Evolutionary conservation across 140 eudicot species (phyloP).

Genomic region (Ambrosia hybrid): DNA sequence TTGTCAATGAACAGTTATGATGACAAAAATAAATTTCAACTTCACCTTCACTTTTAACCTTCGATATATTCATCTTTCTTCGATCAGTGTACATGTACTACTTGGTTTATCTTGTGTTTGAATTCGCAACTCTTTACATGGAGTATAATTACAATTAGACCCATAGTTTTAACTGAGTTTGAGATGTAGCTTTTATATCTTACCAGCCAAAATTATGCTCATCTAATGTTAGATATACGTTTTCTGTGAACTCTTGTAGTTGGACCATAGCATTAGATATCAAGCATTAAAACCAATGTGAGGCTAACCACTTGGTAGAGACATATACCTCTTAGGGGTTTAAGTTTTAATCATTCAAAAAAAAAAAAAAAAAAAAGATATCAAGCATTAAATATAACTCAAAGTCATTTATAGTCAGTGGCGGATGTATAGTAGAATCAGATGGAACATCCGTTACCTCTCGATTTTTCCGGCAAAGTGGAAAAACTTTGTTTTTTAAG

Average conservation of each 20-base stretch:
- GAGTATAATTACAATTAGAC: background rate
- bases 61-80: background rate
- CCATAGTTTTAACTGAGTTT: background rate
- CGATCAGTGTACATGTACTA: slow-evolving; percentile 1
- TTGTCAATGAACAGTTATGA: slow-evolving; percentile 35
- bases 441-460: too few species aligned
- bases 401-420: too few species aligned
- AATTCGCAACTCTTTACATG: slow-evolving; percentile 12
- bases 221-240: background rate
- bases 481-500: too few species aligned
- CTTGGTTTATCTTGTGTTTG: slow-evolving; percentile 18
- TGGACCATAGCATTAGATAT: background rate
- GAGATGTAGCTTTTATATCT: background rate
- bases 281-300: background rate
- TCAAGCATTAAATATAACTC: too few species aligned
- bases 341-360: too few species aligned
- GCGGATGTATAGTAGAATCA: too few species aligned
- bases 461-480: too few species aligned
- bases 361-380: too few species aligned
- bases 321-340: too few species aligned
- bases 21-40: slow-evolving; percentile 31
- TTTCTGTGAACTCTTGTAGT: background rate
- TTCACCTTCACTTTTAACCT: slow-evolving; percentile 14
- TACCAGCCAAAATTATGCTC: background rate
- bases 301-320: too few species aligned